A percentile compares a stretch with the other conserved stretches of the same genome.
phyloP scores from a whole-genome alignment of 768 basidiomycete genomes.

The Rhizopogon rudus region DNA sequence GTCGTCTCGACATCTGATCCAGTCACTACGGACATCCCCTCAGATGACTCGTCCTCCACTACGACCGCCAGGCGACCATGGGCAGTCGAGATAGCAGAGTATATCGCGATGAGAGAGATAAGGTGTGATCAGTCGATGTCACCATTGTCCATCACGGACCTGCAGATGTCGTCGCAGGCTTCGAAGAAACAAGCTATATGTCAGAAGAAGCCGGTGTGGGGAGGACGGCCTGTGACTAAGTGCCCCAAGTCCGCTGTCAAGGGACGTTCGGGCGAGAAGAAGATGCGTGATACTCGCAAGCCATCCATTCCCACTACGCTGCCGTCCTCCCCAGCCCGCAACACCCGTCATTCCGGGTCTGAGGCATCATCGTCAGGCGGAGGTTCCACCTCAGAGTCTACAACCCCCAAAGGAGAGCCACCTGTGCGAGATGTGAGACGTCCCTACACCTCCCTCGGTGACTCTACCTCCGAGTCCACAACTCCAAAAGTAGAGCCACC shows the following conservation, averaged over 20 bases:
- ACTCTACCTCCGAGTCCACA: conserved; percentile 20
- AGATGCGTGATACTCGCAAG: neutral
- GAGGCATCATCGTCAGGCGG: neutral
- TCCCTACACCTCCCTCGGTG: neutral
- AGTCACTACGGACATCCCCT: too few species aligned
- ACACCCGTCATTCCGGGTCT: neutral
- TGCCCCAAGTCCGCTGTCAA: neutral
- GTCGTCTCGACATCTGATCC: too few species aligned
- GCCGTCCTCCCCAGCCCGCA: conserved; percentile 4
- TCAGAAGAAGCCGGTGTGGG: conserved; percentile 1
- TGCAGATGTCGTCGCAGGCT: neutral
- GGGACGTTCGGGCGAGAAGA: neutral
- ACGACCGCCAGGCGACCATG: neutral
- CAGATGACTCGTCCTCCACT: too few species aligned
- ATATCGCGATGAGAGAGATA: neutral
- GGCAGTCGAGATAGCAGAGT: neutral
- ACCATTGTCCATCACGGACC: neutral
- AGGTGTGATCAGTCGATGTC: too few species aligned
- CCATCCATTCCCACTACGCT: conserved; percentile 5
- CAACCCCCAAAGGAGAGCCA: conserved; percentile 37
- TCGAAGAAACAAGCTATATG: neutral
- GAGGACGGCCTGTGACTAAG: neutral
- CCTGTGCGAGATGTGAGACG: neutral
- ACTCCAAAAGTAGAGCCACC: conserved; percentile 35
- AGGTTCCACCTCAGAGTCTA: conserved; percentile 17